These are phyloP conservation scores for Astrephomene gubernaculifera DNA, from an alignment of 139 green algal species.

Conservation along the genomic window DNA sequence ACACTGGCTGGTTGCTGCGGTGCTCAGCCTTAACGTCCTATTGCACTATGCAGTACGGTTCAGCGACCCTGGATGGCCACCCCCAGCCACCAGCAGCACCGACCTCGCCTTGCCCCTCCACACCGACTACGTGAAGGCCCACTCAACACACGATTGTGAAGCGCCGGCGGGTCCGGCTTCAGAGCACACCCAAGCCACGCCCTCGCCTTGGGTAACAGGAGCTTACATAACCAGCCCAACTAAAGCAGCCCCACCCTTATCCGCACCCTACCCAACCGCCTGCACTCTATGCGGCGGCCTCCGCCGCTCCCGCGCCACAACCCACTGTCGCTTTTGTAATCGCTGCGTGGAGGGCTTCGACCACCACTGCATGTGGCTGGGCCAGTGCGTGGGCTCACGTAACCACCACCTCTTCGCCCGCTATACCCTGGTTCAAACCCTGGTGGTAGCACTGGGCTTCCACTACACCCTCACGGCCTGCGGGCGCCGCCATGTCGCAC, in stretches of 20 bases:
- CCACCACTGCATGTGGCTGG: constrained; percentile 77
- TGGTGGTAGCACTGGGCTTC: not conserved
- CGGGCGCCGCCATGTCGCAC: no score
- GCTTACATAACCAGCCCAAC: no score
- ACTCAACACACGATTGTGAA: not conserved
- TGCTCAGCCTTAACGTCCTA: not conserved
- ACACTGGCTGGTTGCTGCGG: not conserved
- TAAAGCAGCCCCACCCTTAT: not conserved
- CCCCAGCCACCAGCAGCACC: not conserved
- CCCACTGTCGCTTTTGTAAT: constrained; percentile 79
- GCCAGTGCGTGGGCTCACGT: constrained; percentile 3
- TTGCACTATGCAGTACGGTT: not conserved
- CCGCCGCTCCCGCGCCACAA: not conserved
- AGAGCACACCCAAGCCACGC: no score
- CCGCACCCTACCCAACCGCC: not conserved
- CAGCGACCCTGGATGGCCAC: constrained; percentile 2
- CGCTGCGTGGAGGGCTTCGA: constrained; percentile 82
- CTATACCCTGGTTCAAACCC: not conserved
- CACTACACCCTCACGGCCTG: constrained; percentile 38
- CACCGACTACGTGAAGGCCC: no score
- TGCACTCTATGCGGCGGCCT: not conserved
- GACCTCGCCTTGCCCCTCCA: not conserved
- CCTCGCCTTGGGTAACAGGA: no score
- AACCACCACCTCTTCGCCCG: constrained; percentile 41
- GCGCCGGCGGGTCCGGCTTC: not conserved